Percentiles rank a stretch among this genome's conserved stretches.
These are phyloP conservation scores for Boletus semigastroideus DNA, from an alignment of 1,284 basidiomycete genomes.

Conservation along the genomic window DNA sequence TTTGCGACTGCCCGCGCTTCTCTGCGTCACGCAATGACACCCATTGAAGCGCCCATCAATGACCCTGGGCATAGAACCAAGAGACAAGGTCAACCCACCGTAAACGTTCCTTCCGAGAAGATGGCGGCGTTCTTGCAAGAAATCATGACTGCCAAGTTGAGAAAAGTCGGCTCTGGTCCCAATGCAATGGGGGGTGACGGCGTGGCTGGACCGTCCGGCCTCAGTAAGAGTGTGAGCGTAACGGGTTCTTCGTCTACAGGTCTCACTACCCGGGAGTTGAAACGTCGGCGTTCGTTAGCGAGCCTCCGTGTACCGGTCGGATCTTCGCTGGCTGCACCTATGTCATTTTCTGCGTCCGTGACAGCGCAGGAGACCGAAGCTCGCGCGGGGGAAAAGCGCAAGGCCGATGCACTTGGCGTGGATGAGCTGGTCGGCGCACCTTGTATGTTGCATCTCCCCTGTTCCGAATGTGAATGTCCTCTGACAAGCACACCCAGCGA, in stretches of 20 bases:
- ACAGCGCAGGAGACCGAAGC: conserved; percentile 7
- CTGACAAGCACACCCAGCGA: conserved; percentile 15
- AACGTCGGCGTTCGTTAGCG: conserved; percentile 28
- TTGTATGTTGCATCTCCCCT: conserved; percentile 15
- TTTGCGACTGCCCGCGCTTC: conserved; percentile 61
- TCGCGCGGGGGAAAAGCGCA: conserved; percentile 28
- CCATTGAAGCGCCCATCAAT: conserved; percentile 66
- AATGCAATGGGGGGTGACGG: conserved; percentile 23
- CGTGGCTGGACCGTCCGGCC: conserved; percentile 26
- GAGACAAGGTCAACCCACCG: conserved; percentile 56
- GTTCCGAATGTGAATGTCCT: not conserved
- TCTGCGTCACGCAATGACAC: conserved; percentile 56
- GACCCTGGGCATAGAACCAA: conserved; percentile 34
- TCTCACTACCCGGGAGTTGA: conserved; percentile 20
- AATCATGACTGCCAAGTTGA: conserved; percentile 69
- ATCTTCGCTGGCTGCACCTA: conserved; percentile 23
- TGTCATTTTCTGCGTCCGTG: conserved; percentile 9
- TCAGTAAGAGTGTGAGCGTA: conserved; percentile 32
- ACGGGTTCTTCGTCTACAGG: conserved; percentile 1
- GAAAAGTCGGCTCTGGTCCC: conserved; percentile 41
- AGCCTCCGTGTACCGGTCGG: conserved; percentile 28
- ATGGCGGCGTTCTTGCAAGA: conserved; percentile 78
- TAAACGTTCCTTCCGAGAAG: conserved; percentile 71
- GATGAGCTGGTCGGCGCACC: conserved; percentile 8
- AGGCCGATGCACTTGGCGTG: conserved; percentile 16